Base-by-base conservation (phyloP, 1,284 basidiomycete genomes). In the Vanrija sp. region DNA sequence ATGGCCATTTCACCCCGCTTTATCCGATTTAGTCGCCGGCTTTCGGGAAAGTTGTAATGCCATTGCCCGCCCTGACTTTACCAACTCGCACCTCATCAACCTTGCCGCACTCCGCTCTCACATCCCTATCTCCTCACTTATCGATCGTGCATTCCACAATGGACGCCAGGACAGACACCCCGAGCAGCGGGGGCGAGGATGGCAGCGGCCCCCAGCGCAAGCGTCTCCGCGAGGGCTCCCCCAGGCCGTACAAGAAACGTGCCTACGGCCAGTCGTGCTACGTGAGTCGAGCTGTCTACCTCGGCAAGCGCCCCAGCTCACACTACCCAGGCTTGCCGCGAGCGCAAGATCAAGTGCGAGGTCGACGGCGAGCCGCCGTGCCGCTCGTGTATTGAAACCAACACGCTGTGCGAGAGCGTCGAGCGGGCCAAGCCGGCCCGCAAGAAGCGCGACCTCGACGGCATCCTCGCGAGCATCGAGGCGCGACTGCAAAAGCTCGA, bases 301-400 rank as follows among this genome's bases (percentile, higher is more conserved):
- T n/a, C 3, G 14, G 3, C 27, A 4, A 6, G 16, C 31, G 31
- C 31, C 31, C 15, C 22, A 20, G 15, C 24, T 16, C 41, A 23
- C n/a, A 16, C n/a, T 9, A 6, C n/a, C 31, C 48, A 51, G 49
- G 36, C 50, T 6, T 52, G 50, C 19, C 43, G 50, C 2, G 50
- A 47, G n/a, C 50, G 50, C 44, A 52, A 52, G 50, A 52, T 52
- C 44, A 52, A 52, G 27, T 52, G 50, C 22, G 50, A 52, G 19
- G 50, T 38, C 23, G 45, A 42, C 10, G 50, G 46, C 7, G 27
- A 19, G 3, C 50, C 50, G 14, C 50, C 50, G 10, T 52, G 50
- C 36, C 31, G 36, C 3, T 38, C 36, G 16, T 52, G 50, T 23
- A 44, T 44, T 19, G 50, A 52, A 38, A 46, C 36, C 24, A 52